Base-by-base conservation (phyloP, 768 basidiomycete genomes). In the Jaapia argillacea region DNA sequence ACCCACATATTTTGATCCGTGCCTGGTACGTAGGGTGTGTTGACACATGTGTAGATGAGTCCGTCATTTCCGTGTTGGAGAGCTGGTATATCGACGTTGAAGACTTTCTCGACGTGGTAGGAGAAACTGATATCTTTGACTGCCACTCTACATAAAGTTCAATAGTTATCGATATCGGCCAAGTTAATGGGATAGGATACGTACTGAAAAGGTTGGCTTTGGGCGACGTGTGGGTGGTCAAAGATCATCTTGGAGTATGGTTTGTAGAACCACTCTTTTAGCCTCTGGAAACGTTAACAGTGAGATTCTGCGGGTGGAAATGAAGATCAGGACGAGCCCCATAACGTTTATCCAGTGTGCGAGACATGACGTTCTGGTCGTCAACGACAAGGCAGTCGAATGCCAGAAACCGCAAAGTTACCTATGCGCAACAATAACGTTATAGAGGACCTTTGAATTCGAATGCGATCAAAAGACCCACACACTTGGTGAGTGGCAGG, bases 51-150 rank as follows among this genome's bases (percentile, higher is more conserved):
- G 59, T 97, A 99, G 53, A 99, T 94, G 45, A 99, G 77, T 0
- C 96, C 96, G 53, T 99, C 96, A 48, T 85, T 93, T 3, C 79
- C 91, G 55, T 99, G 96, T 50, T 90, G 82, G 4, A 98, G 66
- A 12, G 69, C 69, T 4, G 92, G 88, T 37, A 99, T 83, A 48
- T 92, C 85, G 40, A 82, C 69, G 24, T 71, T 69, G 55, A 98
- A 85, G 12, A 98, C 90, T 45, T 85, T 78, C 43, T 89, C 83
- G 42, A 92, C 78, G 44, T 80, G 77, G 54, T 99, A 98, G 6
- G 94, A 89, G 28, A 82, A 69, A 45, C 77, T 79, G 64, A 93
- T 91, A 33, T 78, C 76, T 58, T 99, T 99, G 50, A 93, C 81
- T 51, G 77, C 71, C 52, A 98, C 80, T 26, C 93, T 97, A 5